Conservation (phyloP, 306 rosid genomes). For the Trifolium dubium region DNA sequence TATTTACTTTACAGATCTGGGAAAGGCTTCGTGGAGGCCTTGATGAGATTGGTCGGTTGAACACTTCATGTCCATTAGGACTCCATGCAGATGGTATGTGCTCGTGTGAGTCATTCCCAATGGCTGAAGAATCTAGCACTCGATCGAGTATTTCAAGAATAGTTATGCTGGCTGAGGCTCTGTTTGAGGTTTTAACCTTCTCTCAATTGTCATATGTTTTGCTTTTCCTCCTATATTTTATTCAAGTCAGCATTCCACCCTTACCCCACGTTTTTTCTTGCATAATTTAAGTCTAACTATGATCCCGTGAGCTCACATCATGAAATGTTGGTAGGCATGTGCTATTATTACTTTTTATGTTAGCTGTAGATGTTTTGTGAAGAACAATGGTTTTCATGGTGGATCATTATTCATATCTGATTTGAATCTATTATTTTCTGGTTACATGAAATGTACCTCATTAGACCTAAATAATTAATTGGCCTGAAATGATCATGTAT, state of each 20-base stretch:
- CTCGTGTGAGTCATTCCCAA: slow-evolving; percentile 72
- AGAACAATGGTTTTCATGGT: slow-evolving; percentile 6
- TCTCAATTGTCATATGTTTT: slow-evolving; percentile 18
- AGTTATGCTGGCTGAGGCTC: slow-evolving; percentile 96
- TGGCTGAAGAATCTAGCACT: slow-evolving; percentile 77
- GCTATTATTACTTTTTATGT: slow-evolving; percentile 19
- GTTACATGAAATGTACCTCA: neutral
- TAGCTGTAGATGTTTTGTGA: slow-evolving; percentile 26
- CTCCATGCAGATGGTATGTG: slow-evolving; percentile 87
- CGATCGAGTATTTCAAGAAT: slow-evolving; percentile 97
- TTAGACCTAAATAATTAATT: slow-evolving; percentile 1
- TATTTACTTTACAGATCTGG: slow-evolving; percentile 69
- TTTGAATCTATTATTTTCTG: slow-evolving; percentile 17
- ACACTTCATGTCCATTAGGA: slow-evolving; percentile 81
- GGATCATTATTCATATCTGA: slow-evolving; percentile 11
- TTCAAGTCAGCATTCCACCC: slow-evolving; percentile 26
- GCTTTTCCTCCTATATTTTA: slow-evolving; percentile 5
- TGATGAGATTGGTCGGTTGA: slow-evolving; percentile 67
- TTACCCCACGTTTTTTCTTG: slow-evolving; percentile 24
- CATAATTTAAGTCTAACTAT: slow-evolving; percentile 9
- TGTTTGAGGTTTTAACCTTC: slow-evolving; percentile 74
- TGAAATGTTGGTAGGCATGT: slow-evolving; percentile 8
- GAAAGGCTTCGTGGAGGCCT: slow-evolving; percentile 91
- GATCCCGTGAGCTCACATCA: slow-evolving; percentile 30
- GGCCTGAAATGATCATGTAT: slow-evolving; percentile 20